Evolutionary conservation across 177 flowering plant species (phyloP), one percentile per base, ranked within the genome.

Genomic region (Vitis hybrid): DNA sequence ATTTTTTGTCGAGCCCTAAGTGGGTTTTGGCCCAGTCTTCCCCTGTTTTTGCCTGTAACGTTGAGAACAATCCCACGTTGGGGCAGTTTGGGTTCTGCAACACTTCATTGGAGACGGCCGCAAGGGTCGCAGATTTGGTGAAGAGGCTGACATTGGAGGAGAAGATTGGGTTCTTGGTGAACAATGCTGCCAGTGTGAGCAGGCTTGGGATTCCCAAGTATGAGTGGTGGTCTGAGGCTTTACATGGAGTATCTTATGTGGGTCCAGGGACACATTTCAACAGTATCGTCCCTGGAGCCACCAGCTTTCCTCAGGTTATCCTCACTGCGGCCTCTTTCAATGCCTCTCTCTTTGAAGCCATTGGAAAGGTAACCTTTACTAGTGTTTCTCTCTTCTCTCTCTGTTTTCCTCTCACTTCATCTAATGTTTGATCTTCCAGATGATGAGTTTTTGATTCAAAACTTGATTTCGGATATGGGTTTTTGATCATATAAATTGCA

Each of bases 151-250:
- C 97, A 74, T 78, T 96, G 89, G 81, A 83, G 56, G 98, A 96
- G 88, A 96, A 96, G 62, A 82, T 96, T 51, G 63, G 64, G 55
- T 85, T 81, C 68, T 64, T 93, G 79, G 94, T 85, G 75, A 74
- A 87, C 68, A 74, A 59, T 15, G 89, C 97, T 1, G 85, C 76
- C 14, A 75, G 76, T 55, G 94, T 90, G 55, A 66, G 72, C 57
- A 72, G 99, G 68, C 94, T 94, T 33, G 97, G 99, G 5, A 89
- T 94, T 19, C 98, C 99, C 0, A 77, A 75, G 19, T 94, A 94
- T 68, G 89, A 91, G 66, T 94, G 99, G 99, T 94, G 99, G 99
- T 94, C 99, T 13, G 99, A 94, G 80, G 97, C 97, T 55, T 74
- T 94, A 63, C 98, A 94, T 77, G 98, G 98, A 0, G 97, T 94